phyloP scores from a whole-genome alignment of 345 rosid genomes.

The Eucalyptus polyanthemos region DNA sequence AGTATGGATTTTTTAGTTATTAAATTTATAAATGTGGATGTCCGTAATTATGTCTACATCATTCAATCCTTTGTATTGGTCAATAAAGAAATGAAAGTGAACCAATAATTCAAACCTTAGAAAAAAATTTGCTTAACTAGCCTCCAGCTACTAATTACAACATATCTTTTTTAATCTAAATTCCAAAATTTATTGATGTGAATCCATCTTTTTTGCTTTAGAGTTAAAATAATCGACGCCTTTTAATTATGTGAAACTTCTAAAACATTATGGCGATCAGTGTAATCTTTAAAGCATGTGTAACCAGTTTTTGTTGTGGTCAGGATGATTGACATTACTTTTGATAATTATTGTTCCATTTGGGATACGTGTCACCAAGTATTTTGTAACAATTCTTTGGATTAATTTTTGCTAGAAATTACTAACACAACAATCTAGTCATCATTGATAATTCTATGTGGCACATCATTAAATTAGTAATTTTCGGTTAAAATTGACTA shows the following conservation, averaged over 20 bases:
- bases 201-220: not conserved
- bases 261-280: not conserved
- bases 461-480: rapidly evolving
- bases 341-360: not conserved
- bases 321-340: not conserved
- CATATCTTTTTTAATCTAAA: not conserved
- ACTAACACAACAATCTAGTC: rapidly evolving
- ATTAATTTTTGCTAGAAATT: rapidly evolving
- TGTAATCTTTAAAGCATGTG: not conserved
- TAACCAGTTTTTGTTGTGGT: not conserved
- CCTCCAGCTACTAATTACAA: not conserved
- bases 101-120: not conserved
- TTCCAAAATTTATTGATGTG: rapidly evolving
- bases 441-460: not conserved
- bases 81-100: not conserved
- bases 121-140: not conserved
- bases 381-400: rapidly evolving
- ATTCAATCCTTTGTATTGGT: not conserved
- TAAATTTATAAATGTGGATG: not conserved
- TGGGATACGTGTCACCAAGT: not conserved
- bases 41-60: not conserved
- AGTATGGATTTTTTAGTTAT: not conserved
- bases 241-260: not conserved
- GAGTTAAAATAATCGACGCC: not conserved
- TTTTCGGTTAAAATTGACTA: rapidly evolving